phyloP scores from a whole-genome alignment of 75 land plant genomes.

The Chamaecyparis obtusa region DNA sequence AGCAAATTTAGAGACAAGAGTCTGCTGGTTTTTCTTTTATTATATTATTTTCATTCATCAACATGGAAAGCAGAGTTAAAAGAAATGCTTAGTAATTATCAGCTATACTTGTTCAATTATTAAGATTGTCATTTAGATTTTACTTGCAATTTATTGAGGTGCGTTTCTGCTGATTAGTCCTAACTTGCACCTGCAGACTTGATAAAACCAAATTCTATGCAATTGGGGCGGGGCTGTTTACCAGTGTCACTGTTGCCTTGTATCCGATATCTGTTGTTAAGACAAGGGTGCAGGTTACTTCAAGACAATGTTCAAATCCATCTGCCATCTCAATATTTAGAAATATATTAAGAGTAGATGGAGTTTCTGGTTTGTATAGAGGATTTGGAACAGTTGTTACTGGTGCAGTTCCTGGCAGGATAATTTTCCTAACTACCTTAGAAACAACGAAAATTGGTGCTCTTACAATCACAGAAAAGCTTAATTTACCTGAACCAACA shows the following conservation, averaged over 20 bases:
- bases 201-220: slow-evolving; percentile 90
- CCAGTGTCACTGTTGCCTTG: slow-evolving; percentile 79
- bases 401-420: slow-evolving; percentile 91
- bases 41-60: neutral
- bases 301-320: slow-evolving; percentile 50
- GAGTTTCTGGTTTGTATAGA: slow-evolving; percentile 83
- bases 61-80: neutral
- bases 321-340: slow-evolving; percentile 67
- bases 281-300: slow-evolving; percentile 91
- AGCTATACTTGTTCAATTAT: neutral
- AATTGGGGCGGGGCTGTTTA: slow-evolving; percentile 93
- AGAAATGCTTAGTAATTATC: neutral
- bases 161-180: neutral
- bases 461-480: slow-evolving; percentile 62
- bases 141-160: neutral
- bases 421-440: slow-evolving; percentile 84
- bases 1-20: neutral
- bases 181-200: slow-evolving; percentile 55
- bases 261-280: slow-evolving; percentile 94
- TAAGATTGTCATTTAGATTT: neutral
- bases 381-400: slow-evolving; percentile 93
- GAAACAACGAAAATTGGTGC: slow-evolving; percentile 87
- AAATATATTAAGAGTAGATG: slow-evolving; percentile 72
- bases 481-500: slow-evolving; percentile 72
- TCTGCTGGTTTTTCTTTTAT: neutral